Evolutionary conservation across 2,329 filamentous ascomycete species (phyloP), one percentile per base, ranked within the genome.

Genomic region (Hymenoscyphus repandus): DNA sequence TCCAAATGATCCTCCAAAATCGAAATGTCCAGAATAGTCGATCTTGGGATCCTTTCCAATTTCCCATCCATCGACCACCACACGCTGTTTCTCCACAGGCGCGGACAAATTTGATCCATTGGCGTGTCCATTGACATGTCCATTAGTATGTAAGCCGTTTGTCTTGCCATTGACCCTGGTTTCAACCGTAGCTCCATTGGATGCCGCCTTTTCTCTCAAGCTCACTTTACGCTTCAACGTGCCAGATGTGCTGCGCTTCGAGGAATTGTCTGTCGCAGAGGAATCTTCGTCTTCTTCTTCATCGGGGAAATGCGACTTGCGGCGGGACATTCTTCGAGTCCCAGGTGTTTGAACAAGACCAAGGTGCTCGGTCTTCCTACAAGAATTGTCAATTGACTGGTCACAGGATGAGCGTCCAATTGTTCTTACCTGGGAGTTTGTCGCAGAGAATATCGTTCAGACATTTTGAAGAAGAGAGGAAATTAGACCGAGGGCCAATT

Each of bases 1-100:
- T 49, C 93, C 92, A n/a, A 78, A 66, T 2, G 88, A 84, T 52
- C 93, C 93, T 57, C 92, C 92, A 66, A 97, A 99, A 67, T 99
- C 95, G 61, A 81, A 79, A 56, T 79, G 73, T 56, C 78, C 80
- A 1, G 80, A 83, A 63, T 77, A 73, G 70, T 86, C 83, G 51
- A 85, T 60, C 68, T 77, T 83, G 62, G 77, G 79, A 61, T 86
- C 80, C 61, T 75, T 73, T 41, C 79, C 80, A 18, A 76, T 74
- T 58, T 66, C 72, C 78, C 80, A 83, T 49, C 81, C 80, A 59
- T 83, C 81, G 18, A 77, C 61, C 13, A 40, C 38, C 3, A 63
- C 47, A 15, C 44, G 45, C 22, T 36, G 44, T 34, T 62, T 53
- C 38, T 17, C 13, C 18, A 17, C 15, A 17, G 17, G 10, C 11